Conservation (phyloP, 257 asterid genomes). For the Perilla frutescens region DNA sequence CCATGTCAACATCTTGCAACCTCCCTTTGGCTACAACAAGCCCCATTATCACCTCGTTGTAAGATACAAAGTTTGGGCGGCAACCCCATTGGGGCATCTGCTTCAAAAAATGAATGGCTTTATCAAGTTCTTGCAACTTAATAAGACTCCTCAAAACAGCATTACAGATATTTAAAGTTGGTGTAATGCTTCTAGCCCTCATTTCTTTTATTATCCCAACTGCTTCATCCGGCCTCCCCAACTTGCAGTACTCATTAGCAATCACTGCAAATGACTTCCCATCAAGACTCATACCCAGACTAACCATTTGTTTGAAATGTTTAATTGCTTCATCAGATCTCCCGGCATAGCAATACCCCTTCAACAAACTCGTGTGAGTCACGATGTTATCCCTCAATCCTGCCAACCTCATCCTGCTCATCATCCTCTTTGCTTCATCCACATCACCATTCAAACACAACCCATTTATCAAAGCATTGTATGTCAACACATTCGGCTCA, state of each 20-base stretch:
- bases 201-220: constrained; percentile 45
- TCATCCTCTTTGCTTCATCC: constrained; percentile 53
- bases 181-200: constrained; percentile 41
- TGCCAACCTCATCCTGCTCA: constrained; percentile 50
- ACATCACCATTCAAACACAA: constrained; percentile 52
- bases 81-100: constrained; percentile 49
- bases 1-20: constrained; percentile 46
- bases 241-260: constrained; percentile 49
- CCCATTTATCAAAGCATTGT: constrained; percentile 59
- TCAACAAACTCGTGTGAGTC: constrained; percentile 53
- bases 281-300: constrained; percentile 49
- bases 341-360: constrained; percentile 53
- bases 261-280: constrained; percentile 44
- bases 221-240: constrained; percentile 53
- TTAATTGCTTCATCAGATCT: constrained; percentile 53
- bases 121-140: constrained; percentile 38
- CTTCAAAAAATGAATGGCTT: constrained; percentile 43
- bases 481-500: constrained; percentile 49
- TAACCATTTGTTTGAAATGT: constrained; percentile 52
- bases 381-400: constrained; percentile 51
- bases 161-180: constrained; percentile 43
- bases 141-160: constrained; percentile 44
- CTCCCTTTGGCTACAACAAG: constrained; percentile 41
- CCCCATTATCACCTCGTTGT: constrained; percentile 43
- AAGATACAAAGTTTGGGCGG: constrained; percentile 51